Evolutionary conservation across 352 stramenopile genomes (phyloP).

Genomic region (Sclerospora graminicola): DNA sequence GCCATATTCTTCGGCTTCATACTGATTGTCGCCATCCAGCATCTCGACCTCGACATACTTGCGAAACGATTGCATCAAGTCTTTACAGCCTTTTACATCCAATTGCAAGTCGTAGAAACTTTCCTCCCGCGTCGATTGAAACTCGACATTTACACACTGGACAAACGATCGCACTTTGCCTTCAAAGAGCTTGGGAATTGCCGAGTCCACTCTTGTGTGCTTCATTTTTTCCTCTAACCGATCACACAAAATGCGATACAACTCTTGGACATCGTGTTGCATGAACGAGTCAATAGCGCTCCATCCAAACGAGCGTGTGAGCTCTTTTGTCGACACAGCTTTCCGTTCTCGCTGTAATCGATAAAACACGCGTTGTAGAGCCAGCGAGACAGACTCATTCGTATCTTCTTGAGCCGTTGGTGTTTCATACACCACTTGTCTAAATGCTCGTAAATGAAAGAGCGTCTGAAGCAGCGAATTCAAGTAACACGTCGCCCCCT

Average conservation of each 20-base stretch:
- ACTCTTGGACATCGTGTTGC: constrained; percentile 90
- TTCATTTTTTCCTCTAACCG: constrained; percentile 92
- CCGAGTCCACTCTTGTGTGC: constrained; percentile 62
- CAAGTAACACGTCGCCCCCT: constrained; percentile 90
- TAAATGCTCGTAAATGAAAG: constrained; percentile 82
- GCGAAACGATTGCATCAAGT: constrained; percentile 84
- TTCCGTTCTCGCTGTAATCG: constrained; percentile 57
- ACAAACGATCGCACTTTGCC: constrained; percentile 85
- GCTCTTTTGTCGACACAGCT: constrained; percentile 86
- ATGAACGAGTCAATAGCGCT: constrained; percentile 86
- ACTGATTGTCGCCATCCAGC: constrained; percentile 91
- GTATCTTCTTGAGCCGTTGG: constrained; percentile 71
- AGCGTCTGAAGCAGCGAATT: constrained; percentile 91
- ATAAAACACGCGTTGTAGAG: constrained; percentile 82
- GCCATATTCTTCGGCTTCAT: constrained; percentile 80
- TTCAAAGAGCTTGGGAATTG: constrained; percentile 84
- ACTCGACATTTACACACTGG: constrained; percentile 88
- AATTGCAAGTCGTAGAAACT: constrained; percentile 90
- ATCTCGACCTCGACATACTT: constrained; percentile 91
- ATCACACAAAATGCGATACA: constrained; percentile 87
- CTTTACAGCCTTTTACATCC: constrained; percentile 87
- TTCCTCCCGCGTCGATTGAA: constrained; percentile 81
- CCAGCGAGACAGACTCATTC: constrained; percentile 74
- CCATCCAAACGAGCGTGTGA: constrained; percentile 91
- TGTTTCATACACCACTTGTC: constrained; percentile 77